Evolutionary conservation across 2,329 filamentous ascomycete genomes (phyloP), one percentile per base, ranked within the genome.

Genomic region (Diplodia corticola): DNA sequence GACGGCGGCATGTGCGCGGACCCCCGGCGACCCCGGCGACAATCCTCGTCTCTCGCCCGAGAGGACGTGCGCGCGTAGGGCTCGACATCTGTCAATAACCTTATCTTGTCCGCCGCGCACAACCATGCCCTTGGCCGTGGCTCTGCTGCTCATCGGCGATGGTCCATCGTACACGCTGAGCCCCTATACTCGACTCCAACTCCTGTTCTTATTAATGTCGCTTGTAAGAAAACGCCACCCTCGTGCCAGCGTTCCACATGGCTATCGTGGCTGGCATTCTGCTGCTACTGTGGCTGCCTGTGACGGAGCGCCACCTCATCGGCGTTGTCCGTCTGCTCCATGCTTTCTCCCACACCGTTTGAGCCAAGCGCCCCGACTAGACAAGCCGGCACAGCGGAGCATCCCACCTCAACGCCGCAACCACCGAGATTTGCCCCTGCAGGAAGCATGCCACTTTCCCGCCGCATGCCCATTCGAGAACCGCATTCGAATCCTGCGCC

Each of bases 51-150:
- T 59, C 37, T 37, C 54, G 54, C 17, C 37, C 55, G 54, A 44
- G 54, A 57, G 54, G 30, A 57, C 54, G 55, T 60, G 55, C 55
- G 24, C 24, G 17, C n/a, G 37, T 57, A 60, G 55, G 55, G 37
- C 55, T 60, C 55, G 15, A 40, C 37, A 60, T 30, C 17, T 13
- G 12, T 10, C 37, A 60, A 60, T 60, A 60, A 46, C 55, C 55
- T 60, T 60, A 60, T 60, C 50, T 30, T n/a, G 22, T 28, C 33
- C 22, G 20, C 35, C 30, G 13, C 30, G 4, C 15, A 30, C 51
- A 28, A 44, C 26, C 28, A 44, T 44, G 40, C 10, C 35, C 33
- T 26, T 20, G 20, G 35, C 10, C 17, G 13, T 12, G 15, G 20
- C 4, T 55, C 33, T 15, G 20, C n/a, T n/a, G n/a, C n/a, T n/a